Evolutionary conservation across 257 asterid species (phyloP).

Genomic region (Primulina tabacum): DNA sequence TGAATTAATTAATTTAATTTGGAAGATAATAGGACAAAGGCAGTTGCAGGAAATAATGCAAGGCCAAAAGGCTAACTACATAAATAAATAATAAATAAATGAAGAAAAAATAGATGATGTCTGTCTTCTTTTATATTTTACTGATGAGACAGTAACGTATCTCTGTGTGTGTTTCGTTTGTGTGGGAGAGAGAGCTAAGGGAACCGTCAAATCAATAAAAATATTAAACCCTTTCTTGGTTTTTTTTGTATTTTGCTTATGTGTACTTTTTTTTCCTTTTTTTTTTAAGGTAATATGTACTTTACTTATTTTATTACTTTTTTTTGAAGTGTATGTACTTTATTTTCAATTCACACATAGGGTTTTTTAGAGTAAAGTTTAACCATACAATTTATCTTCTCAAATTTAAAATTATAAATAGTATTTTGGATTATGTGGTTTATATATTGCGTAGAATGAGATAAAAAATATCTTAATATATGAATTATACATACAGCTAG

Average conservation of each 20-base stretch:
- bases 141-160: slow-evolving; percentile 56
- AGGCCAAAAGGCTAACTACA: slow-evolving; percentile 36
- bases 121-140: slow-evolving; percentile 37
- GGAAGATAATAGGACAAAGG: not conserved
- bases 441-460: no score
- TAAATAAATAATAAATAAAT: slow-evolving; percentile 34
- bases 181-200: slow-evolving; percentile 41
- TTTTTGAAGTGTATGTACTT: not conserved
- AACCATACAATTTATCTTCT: not conserved
- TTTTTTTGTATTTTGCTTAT: slow-evolving; percentile 23
- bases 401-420: no score
- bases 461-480: no score
- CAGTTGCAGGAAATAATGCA: slow-evolving; percentile 32
- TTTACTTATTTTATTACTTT: no score
- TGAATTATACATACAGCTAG: no score
- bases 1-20: not conserved
- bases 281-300: not conserved
- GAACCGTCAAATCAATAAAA: slow-evolving; percentile 62
- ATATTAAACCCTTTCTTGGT: slow-evolving; percentile 16
- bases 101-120: slow-evolving; percentile 38
- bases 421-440: no score
- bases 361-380: not conserved
- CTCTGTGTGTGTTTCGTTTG: slow-evolving; percentile 44
- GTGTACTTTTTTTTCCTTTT: not conserved
- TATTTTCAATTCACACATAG: not conserved